Evolutionary conservation across 2,329 filamentous ascomycete species (phyloP).

Genomic region (Pseudonectria buxi): DNA sequence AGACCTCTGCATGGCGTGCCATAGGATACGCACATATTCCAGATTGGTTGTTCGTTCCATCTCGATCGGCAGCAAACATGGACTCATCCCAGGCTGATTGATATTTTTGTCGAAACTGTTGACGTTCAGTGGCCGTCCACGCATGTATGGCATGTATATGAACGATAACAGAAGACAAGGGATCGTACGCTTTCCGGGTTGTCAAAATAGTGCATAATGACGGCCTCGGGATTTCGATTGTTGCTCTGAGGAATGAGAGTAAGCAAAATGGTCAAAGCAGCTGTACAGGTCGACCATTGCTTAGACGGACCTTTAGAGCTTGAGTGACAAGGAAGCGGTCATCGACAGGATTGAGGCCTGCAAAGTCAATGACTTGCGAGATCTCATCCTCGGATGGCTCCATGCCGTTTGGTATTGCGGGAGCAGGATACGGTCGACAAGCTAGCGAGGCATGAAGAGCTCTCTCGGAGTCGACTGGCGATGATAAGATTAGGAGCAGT

Average conservation of each 20-base stretch:
- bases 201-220: constrained; percentile 48
- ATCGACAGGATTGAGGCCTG: constrained; percentile 26
- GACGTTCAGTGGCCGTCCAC: constrained; percentile 9
- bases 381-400: constrained; percentile 33
- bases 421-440: not conserved
- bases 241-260: constrained; percentile 27
- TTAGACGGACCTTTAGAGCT: constrained; percentile 33
- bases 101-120: constrained; percentile 42
- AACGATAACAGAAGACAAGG: not conserved
- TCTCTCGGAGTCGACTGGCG: no score
- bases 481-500: no score
- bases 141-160: no score
- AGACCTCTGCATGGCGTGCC: not conserved
- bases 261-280: not conserved
- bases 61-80: constrained; percentile 45
- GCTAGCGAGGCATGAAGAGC: no score
- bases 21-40: constrained; percentile 36
- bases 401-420: constrained; percentile 7
- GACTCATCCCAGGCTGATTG: constrained; percentile 46
- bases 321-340: constrained; percentile 34
- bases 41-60: constrained; percentile 37
- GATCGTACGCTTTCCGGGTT: constrained; percentile 29
- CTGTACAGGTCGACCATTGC: not conserved
- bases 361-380: constrained; percentile 36
- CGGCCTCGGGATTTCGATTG: constrained; percentile 39